Evolutionary conservation across 768 basidiomycete genomes (phyloP).

Genomic region (Scleroderma bovista): DNA sequence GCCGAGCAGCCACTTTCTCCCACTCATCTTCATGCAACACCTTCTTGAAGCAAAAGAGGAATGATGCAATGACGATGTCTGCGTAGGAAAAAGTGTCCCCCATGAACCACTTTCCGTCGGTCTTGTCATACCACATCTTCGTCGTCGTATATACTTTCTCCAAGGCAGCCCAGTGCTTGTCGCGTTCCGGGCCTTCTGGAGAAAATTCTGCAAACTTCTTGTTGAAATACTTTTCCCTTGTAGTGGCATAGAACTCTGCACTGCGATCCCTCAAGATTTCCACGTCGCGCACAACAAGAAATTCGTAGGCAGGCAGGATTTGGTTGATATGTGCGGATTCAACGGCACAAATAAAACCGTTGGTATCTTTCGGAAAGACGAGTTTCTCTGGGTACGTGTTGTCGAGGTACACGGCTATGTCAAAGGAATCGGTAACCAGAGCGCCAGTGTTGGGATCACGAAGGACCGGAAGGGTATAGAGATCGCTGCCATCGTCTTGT

Average conservation of each 20-base stretch:
- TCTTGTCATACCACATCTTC: conserved; percentile 17
- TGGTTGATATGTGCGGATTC: conserved; percentile 2
- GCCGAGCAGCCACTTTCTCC: conserved; percentile 17
- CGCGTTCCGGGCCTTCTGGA: conserved; percentile 30
- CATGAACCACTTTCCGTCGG: conserved; percentile 25
- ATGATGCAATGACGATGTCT: conserved; percentile 21
- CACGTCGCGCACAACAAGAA: conserved; percentile 17
- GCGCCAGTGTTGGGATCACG: conserved; percentile 26
- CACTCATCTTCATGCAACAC: conserved; percentile 21
- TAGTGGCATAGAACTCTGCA: conserved; percentile 33
- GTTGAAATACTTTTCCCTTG: conserved; percentile 29
- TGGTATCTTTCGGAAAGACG: conserved; percentile 19
- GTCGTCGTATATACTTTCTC: conserved; percentile 11
- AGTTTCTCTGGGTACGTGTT: conserved; percentile 28
- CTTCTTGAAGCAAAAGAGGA: conserved; percentile 12
- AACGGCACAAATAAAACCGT: conserved; percentile 20
- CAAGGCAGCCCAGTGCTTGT: conserved; percentile 20
- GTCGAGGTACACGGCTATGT: conserved; percentile 34
- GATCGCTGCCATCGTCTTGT: conserved; percentile 11
- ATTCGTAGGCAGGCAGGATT: conserved; percentile 1
- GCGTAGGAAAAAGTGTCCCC: conserved; percentile 27
- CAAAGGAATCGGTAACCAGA: conserved; percentile 25
- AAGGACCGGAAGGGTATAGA: conserved; percentile 31
- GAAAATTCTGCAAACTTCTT: conserved; percentile 35
- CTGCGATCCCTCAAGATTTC: conserved; percentile 31